Conservation (phyloP, 306 rosid genomes). For the Mimosa bimucronata region DNA sequence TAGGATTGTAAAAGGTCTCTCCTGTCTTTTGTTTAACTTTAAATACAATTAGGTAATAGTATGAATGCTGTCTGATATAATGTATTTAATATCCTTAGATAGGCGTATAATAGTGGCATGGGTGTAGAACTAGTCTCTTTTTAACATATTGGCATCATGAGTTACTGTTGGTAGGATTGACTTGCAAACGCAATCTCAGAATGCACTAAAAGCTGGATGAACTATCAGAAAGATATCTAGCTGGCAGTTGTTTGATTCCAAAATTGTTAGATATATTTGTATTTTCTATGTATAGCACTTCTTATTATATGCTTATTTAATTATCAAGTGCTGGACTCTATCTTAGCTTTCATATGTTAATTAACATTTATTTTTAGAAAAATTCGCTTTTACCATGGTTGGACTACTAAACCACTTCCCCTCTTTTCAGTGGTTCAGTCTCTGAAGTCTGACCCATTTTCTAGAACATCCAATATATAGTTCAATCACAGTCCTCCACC, state of each 20-base stretch:
- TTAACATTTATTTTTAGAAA: too few species aligned
- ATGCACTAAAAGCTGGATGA: neutral
- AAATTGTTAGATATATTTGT: neutral
- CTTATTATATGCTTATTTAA: neutral
- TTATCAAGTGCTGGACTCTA: neutral
- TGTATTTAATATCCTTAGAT: neutral
- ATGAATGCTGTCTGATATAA: neutral
- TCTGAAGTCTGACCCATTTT: neutral
- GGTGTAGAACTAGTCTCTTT: neutral
- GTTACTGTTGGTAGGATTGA: neutral
- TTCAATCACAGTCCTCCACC: neutral
- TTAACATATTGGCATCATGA: conserved; percentile 6
- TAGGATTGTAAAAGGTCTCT: too few species aligned
- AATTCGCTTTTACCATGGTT: too few species aligned
- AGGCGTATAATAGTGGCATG: neutral
- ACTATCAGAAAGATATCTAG: neutral
- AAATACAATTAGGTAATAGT: neutral
- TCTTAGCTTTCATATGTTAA: neutral
- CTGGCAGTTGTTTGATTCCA: neutral
- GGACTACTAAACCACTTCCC: too few species aligned
- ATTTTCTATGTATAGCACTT: neutral
- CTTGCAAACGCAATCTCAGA: neutral
- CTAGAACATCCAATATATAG: neutral
- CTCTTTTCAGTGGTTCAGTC: neutral
- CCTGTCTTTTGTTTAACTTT: neutral